Evolutionary conservation across 2,329 filamentous ascomycete species (phyloP).

Genomic region (Arthrinium phaeospermum): DNA sequence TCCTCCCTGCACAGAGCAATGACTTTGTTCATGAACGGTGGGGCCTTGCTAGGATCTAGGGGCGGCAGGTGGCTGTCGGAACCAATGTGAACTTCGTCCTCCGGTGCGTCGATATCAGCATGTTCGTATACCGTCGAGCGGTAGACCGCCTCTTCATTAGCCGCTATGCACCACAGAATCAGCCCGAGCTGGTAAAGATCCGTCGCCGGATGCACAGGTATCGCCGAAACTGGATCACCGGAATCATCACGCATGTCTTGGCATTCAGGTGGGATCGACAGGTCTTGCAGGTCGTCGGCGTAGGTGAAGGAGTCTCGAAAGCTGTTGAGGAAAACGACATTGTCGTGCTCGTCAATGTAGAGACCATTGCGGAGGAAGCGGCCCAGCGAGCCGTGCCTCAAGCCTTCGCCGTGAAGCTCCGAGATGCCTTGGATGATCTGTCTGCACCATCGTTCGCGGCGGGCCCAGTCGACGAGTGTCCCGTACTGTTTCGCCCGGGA

Average conservation of each 20-base stretch:
- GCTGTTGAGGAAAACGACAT: background rate
- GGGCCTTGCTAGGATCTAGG: background rate
- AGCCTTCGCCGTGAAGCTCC: background rate
- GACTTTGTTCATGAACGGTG: background rate
- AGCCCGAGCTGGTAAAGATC: background rate
- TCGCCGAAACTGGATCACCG: background rate
- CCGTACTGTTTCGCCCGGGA: background rate
- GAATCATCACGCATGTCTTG: too few species aligned
- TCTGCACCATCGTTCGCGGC: background rate
- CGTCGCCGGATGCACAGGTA: background rate
- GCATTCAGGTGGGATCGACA: background rate
- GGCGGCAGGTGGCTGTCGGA: background rate
- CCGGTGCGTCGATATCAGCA: background rate
- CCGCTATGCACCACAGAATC: background rate
- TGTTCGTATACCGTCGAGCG: background rate
- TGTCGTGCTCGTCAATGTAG: background rate
- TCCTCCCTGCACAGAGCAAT: background rate
- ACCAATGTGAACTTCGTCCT: background rate
- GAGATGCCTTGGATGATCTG: background rate
- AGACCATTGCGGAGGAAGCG: background rate
- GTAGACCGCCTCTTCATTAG: background rate
- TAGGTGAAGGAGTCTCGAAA: background rate
- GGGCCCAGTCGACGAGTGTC: background rate
- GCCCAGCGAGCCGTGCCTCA: background rate
- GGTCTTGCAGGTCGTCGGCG: background rate